Evolutionary conservation across 345 rosid species (phyloP), one percentile per base, ranked within the genome.

Genomic region (Boechera divaricarpa): DNA sequence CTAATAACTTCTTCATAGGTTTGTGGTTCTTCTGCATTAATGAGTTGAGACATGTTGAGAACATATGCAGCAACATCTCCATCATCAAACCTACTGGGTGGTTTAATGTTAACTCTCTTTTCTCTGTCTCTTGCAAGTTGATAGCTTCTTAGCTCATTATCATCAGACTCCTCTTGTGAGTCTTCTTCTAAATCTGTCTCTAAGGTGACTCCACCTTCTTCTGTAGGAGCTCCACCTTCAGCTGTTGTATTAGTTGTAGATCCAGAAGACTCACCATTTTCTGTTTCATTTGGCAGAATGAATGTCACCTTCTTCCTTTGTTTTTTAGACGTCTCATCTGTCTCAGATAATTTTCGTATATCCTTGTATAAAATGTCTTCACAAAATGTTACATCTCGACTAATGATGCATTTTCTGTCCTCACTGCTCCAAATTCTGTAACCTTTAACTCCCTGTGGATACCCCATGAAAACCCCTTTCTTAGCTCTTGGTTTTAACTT

Each of bases 231-330:
- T 45, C 51, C 51, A 45, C 51, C 51, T 45, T 2, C 51, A 0
- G 0, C 3, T 15, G 1, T 15, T 5, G 7, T 0, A 0, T 45
- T 18, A 1, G 7, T 15, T 45, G 1, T 2, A 0, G 51, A 15
- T 45, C 3, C 51, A 13, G 51, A 5, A 15, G 51, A 0, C 1
- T 45, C 51, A 0, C 51, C 16, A 5, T 8, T 15, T 5, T 7
- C 3, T 15, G 0, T 6, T 0, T 15, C 18, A 45, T 2, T 45
- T 0, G 51, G 51, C 5, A 45, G 0, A 13, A 15, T 45, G 18
- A 45, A 45, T 15, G 51, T 45, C 2, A 45, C 51, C 5, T 15
- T 5, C 5, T 15, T 45, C 8, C 51, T 8, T 2, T 5, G 51
- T 15, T 45, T 45, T 18, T 15, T 6, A 1, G 18, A 45, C 0